Conservation (phyloP, 2,329 filamentous ascomycete genomes). For the Pleoardoris graminearum region DNA sequence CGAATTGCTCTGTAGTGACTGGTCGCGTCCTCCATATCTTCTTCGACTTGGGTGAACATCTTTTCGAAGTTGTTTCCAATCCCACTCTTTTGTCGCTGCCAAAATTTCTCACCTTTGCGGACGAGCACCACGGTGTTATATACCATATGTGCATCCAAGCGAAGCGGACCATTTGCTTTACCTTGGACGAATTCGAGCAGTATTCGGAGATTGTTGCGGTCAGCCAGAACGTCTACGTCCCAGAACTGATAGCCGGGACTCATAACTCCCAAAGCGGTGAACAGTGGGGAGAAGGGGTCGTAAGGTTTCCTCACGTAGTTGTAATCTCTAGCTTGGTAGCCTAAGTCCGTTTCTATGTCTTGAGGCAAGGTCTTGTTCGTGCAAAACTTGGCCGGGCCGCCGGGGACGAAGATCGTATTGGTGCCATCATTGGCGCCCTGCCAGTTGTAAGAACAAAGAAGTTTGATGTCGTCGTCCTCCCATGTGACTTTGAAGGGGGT, state of each 20-base stretch:
- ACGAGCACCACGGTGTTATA: conserved; percentile 33
- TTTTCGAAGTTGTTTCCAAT: conserved; percentile 33
- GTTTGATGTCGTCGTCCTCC: conserved; percentile 26
- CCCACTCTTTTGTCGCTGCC: conserved; percentile 17
- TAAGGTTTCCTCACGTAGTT: conserved; percentile 32
- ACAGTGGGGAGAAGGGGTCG: conserved; percentile 32
- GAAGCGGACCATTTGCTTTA: conserved; percentile 27
- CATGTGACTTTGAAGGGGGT: conserved; percentile 21
- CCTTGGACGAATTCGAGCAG: conserved; percentile 32
- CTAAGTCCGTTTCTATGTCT: conserved; percentile 23
- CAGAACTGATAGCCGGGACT: conserved; percentile 25
- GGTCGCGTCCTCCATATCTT: conserved; percentile 31
- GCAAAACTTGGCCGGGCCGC: conserved; percentile 29
- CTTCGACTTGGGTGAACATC: conserved; percentile 24
- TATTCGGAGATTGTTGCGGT: conserved; percentile 35
- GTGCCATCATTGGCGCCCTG: conserved; percentile 20
- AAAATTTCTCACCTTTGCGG: conserved; percentile 29
- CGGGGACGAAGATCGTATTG: conserved; percentile 37
- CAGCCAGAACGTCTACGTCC: conserved; percentile 31
- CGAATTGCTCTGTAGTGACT: conserved; percentile 37
- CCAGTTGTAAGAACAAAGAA: conserved; percentile 39
- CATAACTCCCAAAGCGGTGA: conserved; percentile 29
- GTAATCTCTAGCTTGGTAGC: conserved; percentile 30
- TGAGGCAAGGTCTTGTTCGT: conserved; percentile 17
- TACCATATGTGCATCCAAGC: conserved; percentile 28